Conservation (phyloP, 352 stramenopile species). For the Phytopythium sindhum region DNA sequence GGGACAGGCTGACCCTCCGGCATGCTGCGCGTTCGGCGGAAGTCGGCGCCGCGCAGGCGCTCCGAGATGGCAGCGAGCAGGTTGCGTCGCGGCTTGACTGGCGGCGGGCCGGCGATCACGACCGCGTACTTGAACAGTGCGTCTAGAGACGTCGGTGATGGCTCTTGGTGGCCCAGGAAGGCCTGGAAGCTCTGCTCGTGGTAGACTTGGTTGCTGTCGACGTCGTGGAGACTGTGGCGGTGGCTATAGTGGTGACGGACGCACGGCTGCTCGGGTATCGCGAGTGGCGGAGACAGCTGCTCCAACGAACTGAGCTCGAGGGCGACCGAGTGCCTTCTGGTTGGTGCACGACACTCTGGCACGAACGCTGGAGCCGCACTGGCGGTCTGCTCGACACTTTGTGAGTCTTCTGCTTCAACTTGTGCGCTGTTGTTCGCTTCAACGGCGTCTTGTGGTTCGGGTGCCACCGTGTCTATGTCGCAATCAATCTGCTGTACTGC, state of each 20-base stretch:
- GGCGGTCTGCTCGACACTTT: neutral
- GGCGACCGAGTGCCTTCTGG: slow-evolving; percentile 2
- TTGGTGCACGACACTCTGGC: neutral
- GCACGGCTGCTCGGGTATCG: neutral
- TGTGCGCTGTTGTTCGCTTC: neutral
- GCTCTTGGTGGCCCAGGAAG: slow-evolving; percentile 36
- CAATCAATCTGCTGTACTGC: neutral
- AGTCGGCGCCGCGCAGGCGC: slow-evolving; percentile 39
- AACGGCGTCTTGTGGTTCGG: neutral
- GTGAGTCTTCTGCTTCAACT: neutral
- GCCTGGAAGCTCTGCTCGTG: slow-evolving; percentile 19
- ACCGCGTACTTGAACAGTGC: slow-evolving; percentile 73
- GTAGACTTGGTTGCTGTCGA: slow-evolving; percentile 29
- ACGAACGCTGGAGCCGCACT: neutral
- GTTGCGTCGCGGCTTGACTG: slow-evolving; percentile 28
- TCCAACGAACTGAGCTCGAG: slow-evolving; percentile 2
- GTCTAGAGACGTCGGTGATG: slow-evolving; percentile 24
- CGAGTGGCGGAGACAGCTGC: neutral
- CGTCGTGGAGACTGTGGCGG: neutral
- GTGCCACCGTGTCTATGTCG: neutral
- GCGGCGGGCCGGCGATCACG: slow-evolving; percentile 49
- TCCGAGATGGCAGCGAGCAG: slow-evolving; percentile 25
- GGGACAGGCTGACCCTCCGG: slow-evolving; percentile 25
- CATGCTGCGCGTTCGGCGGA: slow-evolving; percentile 34
- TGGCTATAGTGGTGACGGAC: neutral